Conservation (phyloP, 768 basidiomycete species). For the Boletus rubescentipes region DNA sequence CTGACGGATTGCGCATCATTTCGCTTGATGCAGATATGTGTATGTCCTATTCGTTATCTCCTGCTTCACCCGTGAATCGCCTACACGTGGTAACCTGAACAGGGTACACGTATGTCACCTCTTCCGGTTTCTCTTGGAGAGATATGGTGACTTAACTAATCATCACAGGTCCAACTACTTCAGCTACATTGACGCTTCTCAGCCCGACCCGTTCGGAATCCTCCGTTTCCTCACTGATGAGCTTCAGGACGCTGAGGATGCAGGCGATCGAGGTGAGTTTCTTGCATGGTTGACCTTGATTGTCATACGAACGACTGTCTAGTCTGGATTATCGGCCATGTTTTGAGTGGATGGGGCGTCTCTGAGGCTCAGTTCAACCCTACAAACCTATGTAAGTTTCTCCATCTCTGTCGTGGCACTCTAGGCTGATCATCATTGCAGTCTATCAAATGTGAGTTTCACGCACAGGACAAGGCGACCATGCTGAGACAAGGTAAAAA, state of each 20-base stretch:
- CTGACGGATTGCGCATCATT: slow-evolving; percentile 47
- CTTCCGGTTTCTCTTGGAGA: neutral
- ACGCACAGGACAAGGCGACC: too few relatives aligned
- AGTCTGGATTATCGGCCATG: slow-evolving; percentile 54
- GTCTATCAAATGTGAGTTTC: slow-evolving; percentile 46
- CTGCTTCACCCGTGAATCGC: too few relatives aligned
- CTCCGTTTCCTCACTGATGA: slow-evolving; percentile 51
- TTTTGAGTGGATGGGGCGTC: slow-evolving; percentile 48
- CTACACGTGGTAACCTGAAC: too few relatives aligned
- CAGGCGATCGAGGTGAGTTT: slow-evolving; percentile 41
- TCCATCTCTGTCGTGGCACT: neutral
- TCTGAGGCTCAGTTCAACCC: slow-evolving; percentile 42
- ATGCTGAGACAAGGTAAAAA: slow-evolving; percentile 11
- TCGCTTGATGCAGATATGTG: slow-evolving; percentile 53
- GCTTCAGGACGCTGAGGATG: slow-evolving; percentile 52
- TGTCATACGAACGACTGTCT: neutral
- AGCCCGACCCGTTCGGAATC: slow-evolving; percentile 47
- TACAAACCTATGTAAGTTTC: slow-evolving; percentile 42
- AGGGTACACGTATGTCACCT: slow-evolving; percentile 36
- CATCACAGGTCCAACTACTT: slow-evolving; percentile 41
- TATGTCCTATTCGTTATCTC: slow-evolving; percentile 18
- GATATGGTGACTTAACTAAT: neutral
- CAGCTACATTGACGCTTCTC: slow-evolving; percentile 46
- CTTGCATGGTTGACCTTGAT: neutral
- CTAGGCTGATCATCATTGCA: slow-evolving; percentile 8